Base-by-base conservation (phyloP, 345 rosid genomes). In the Populus pruinosa region DNA sequence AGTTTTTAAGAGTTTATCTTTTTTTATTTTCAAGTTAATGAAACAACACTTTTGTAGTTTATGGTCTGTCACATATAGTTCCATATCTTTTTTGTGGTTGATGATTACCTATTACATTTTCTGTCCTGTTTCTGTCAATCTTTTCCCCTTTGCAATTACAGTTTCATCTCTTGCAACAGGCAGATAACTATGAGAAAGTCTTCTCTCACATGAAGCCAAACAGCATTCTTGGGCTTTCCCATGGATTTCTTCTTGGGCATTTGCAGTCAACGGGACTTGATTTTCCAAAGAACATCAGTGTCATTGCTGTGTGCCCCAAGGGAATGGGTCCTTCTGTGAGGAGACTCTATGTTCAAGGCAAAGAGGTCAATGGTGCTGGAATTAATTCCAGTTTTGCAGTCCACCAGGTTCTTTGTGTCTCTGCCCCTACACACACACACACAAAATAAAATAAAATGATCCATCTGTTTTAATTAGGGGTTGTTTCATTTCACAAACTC, bases 251-350 rank as follows among this genome's bases (percentile, higher is more conserved):
- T 73, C 86, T 94, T 43, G 97, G 98, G 62, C 97, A 92, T 87
- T 85, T 94, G 80, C 94, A 92, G 80, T 88, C 97, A 1, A 25
- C 64, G 56, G 96, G 94, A 61, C 88, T 87, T 7, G 96, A 94
- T 80, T 94, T 94, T 82, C 96, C 98, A 2, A 91, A 92, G 77
- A 89, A 92, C 86, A 83, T 94, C 70, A 88, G 97, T 12, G 98
- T 94, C 38, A 86, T 94, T 61, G 98, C 98, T 50, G 98, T 94
- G 6, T 94, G 96, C 55, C 97, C 98, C 67, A 94, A 94, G 83
- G 97, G 97, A 63, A 94, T 94, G 98, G 98, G 98, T 69, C 98
- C 97, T 64, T 94, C 98, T 65, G 97, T 94, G 38, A 88, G 98
- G 82, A 94, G 97, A 71, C 97, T 94, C 64, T 94, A 94, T 29